Conservation (phyloP, 208 protist genomes). For the Trichomonas vaginalis region DNA sequence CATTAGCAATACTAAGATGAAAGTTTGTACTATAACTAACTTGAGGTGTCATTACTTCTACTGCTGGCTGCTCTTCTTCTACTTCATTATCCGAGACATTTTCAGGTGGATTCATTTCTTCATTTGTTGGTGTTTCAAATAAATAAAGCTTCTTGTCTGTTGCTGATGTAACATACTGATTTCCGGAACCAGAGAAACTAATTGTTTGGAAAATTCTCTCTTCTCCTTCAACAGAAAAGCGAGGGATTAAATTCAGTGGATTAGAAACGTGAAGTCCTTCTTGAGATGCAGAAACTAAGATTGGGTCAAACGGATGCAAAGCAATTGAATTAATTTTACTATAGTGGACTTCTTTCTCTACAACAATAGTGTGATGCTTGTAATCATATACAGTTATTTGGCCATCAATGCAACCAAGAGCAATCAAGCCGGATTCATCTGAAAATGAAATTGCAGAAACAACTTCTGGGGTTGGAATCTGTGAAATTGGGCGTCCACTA, state of each 20-base stretch:
- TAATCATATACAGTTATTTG: background rate
- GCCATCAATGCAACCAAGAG: background rate
- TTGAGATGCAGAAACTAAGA: background rate
- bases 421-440: background rate
- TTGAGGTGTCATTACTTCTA: background rate
- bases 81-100: background rate
- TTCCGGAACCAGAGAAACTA: background rate
- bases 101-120: background rate
- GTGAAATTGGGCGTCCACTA: background rate
- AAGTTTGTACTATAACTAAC: background rate
- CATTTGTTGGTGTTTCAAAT: background rate
- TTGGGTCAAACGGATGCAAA: background rate
- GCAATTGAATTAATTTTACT: background rate
- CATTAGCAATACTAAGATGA: background rate
- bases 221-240: background rate
- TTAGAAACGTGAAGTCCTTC: background rate
- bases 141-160: background rate
- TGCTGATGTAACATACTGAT: background rate
- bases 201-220: background rate
- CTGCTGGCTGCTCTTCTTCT: background rate
- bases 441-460: background rate
- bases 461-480: background rate
- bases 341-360: background rate
- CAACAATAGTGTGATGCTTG: background rate
- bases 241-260: background rate